phyloP scores from a whole-genome alignment of 805 yeast genomes.

The Nakazawaea wickerhamii region DNA sequence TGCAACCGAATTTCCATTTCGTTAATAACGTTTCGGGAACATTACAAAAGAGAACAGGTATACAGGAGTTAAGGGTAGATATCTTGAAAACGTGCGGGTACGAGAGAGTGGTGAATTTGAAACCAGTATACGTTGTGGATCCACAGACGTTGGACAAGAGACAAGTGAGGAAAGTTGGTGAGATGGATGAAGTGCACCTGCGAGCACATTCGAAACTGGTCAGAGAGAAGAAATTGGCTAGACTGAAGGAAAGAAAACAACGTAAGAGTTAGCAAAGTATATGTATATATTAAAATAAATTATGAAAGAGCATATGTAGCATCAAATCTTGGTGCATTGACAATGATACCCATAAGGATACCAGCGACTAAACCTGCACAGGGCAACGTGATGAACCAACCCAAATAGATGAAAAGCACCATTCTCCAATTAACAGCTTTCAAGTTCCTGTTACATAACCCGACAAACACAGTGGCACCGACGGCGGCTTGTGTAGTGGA shows the following conservation, averaged over 20 bases:
- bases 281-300: not conserved
- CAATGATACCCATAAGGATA: slow-evolving; percentile 52
- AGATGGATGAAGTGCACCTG: slow-evolving; percentile 2
- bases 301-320: slow-evolving; percentile 21
- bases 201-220: not conserved
- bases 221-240: not conserved
- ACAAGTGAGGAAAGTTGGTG: slow-evolving; percentile 6
- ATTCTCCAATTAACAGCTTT: slow-evolving; percentile 72
- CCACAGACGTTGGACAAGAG: slow-evolving; percentile 1
- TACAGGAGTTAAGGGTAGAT: slow-evolving; percentile 43
- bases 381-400: slow-evolving; percentile 73
- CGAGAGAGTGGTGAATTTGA: slow-evolving; percentile 5
- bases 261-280: not conserved
- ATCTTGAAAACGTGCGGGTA: slow-evolving; percentile 52
- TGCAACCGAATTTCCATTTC: slow-evolving; percentile 39
- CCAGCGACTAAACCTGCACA: slow-evolving; percentile 72
- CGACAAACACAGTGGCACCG: slow-evolving; percentile 74
- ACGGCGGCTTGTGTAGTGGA: slow-evolving; percentile 77
- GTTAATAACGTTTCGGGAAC: slow-evolving; percentile 42
- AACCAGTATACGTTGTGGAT: slow-evolving; percentile 1
- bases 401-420: slow-evolving; percentile 64
- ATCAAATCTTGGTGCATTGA: slow-evolving; percentile 55
- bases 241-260: not conserved
- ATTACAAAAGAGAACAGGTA: slow-evolving; percentile 41
- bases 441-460: slow-evolving; percentile 60